These are phyloP conservation scores for Asterella californica DNA, from an alignment of 225 moss, liverwort and hornwort species.

Conservation along the genomic window DNA sequence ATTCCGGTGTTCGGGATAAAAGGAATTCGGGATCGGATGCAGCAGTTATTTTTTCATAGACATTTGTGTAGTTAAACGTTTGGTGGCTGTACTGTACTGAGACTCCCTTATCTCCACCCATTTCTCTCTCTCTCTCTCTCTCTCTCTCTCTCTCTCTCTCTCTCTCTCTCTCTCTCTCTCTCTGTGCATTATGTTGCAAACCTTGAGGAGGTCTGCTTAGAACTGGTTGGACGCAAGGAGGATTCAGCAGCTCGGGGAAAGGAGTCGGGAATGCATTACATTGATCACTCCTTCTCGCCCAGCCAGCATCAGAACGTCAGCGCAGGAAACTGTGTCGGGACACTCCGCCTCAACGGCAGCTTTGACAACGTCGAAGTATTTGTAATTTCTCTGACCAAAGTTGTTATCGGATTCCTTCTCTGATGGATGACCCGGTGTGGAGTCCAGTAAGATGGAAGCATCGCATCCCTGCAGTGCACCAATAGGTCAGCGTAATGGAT, in stretches of 20 bases:
- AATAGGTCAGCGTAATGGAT: not conserved
- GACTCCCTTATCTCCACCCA: no score
- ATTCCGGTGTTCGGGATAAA: no score
- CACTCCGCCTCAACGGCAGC: constrained; percentile 47
- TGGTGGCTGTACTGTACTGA: no score
- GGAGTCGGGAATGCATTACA: not conserved
- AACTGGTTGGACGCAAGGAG: not conserved
- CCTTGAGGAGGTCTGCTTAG: not conserved
- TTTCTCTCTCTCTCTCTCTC: no score
- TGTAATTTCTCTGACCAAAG: constrained; percentile 53
- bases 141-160: no score
- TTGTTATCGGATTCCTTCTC: constrained; percentile 54
- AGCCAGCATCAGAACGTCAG: constrained; percentile 49
- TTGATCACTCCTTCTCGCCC: constrained; percentile 49
- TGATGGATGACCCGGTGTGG: constrained; percentile 28
- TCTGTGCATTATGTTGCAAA: not conserved
- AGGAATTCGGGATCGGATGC: no score
- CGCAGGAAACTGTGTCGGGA: constrained; percentile 58
- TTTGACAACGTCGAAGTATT: constrained; percentile 51
- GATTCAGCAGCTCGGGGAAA: not conserved
- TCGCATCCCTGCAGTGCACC: constrained; percentile 47
- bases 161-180: no score
- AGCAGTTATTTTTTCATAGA: no score
- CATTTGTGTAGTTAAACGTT: no score
- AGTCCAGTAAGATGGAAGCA: constrained; percentile 54